Evolutionary conservation across 805 yeast species (phyloP).

Genomic region (Zygosaccharomyces gambellarensis): DNA sequence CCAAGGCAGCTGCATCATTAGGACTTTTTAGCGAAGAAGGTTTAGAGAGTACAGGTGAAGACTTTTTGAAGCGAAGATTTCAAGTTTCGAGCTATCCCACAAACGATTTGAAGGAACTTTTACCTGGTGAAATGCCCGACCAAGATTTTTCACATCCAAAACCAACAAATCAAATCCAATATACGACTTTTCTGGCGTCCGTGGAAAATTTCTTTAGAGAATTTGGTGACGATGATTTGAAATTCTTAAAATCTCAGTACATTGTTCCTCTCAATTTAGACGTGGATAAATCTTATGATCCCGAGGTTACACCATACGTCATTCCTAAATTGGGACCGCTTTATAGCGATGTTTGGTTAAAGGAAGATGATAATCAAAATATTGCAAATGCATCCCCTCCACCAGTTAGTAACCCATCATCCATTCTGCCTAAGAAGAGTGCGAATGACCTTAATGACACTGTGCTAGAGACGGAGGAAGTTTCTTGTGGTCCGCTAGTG

Average conservation of each 20-base stretch:
- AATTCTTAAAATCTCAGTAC: slow-evolving; percentile 58
- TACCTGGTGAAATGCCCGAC: slow-evolving; percentile 88
- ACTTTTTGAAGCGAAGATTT: slow-evolving; percentile 65
- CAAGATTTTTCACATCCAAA: slow-evolving; percentile 79
- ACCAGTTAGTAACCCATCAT: slow-evolving; percentile 41
- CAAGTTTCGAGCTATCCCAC: slow-evolving; percentile 91
- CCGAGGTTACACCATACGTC: slow-evolving; percentile 63
- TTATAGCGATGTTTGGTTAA: slow-evolving; percentile 81
- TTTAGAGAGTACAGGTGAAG: slow-evolving; percentile 63
- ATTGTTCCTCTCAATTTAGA: slow-evolving; percentile 48
- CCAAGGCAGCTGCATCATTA: slow-evolving; percentile 57
- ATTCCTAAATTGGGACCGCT: slow-evolving; percentile 83
- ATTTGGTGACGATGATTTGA: slow-evolving; percentile 75
- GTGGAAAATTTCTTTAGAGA: slow-evolving; percentile 81
- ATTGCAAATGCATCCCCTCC: slow-evolving; percentile 42
- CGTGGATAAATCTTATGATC: slow-evolving; percentile 48
- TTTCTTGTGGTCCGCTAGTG: slow-evolving; percentile 89
- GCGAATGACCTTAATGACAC: slow-evolving; percentile 52
- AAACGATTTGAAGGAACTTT: slow-evolving; percentile 60
- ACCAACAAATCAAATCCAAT: slow-evolving; percentile 87
- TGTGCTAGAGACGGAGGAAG: slow-evolving; percentile 60
- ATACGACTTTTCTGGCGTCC: slow-evolving; percentile 77
- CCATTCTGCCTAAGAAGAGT: slow-evolving; percentile 52
- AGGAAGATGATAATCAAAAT: slow-evolving; percentile 59
- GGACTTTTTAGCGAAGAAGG: slow-evolving; percentile 66